Evolutionary conservation across 2,329 filamentous ascomycete genomes (phyloP).

Genomic region (Parastagonospora nodorum): DNA sequence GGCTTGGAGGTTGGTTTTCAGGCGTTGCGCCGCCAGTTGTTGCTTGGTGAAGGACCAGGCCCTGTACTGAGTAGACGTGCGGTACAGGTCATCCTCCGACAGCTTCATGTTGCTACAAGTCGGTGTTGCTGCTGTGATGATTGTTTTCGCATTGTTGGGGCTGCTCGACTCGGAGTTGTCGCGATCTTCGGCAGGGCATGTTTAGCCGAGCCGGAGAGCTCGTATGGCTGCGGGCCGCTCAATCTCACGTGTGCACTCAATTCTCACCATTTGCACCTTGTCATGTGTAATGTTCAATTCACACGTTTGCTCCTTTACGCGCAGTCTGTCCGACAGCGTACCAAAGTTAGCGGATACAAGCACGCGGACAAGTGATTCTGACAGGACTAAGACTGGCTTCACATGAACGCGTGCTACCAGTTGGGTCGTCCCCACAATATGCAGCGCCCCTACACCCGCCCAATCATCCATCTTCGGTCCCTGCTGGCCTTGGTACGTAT

Average conservation of each 20-base stretch:
- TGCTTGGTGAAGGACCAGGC: slow-evolving; percentile 88
- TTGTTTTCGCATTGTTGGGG: slow-evolving; percentile 1
- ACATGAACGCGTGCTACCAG: no score
- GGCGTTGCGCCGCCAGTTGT: slow-evolving; percentile 72
- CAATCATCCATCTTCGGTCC: background rate
- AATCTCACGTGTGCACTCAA: background rate
- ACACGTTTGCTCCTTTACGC: no score
- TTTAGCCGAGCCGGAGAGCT: slow-evolving; percentile 19
- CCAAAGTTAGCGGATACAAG: no score
- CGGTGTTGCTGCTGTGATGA: background rate
- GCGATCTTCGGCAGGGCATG: slow-evolving; percentile 12
- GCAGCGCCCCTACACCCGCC: slow-evolving; percentile 3
- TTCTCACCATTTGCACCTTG: no score
- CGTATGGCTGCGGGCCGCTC: background rate
- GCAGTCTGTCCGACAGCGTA: no score
- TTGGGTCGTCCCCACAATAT: background rate
- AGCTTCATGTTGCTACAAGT: slow-evolving; percentile 49
- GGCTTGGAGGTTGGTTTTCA: slow-evolving; percentile 80
- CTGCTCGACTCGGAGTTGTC: slow-evolving; percentile 5
- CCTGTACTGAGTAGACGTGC: slow-evolving; percentile 85
- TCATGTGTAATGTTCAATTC: no score
- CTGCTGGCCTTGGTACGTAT: slow-evolving; percentile 8
- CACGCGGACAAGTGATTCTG: no score
- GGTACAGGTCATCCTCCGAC: slow-evolving; percentile 91
- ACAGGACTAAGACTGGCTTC: no score